Evolutionary conservation across 148 eudicot genomes (phyloP).

Genomic region (Pouteria glomerata): DNA sequence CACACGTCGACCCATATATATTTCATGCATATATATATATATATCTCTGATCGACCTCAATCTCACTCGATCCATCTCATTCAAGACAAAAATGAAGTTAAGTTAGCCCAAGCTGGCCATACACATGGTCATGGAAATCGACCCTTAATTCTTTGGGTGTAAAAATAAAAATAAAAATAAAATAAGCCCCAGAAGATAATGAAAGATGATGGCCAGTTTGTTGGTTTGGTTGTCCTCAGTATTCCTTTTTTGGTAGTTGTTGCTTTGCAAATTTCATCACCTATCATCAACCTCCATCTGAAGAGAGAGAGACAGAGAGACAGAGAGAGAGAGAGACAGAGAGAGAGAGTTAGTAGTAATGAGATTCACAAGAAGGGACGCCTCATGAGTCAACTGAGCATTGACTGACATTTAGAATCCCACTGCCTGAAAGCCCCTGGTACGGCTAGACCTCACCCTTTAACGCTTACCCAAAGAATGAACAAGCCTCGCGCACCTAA

Average conservation of each 20-base stretch:
- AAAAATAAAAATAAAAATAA: too few species aligned
- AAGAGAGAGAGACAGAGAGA: background rate
- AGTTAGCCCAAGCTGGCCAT: too few species aligned
- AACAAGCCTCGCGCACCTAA: background rate
- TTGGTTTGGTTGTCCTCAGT: background rate
- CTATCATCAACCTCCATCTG: background rate
- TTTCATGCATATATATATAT: too few species aligned
- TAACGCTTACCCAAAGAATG: background rate
- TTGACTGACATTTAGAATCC: constrained; percentile 6
- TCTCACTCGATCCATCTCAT: too few species aligned
- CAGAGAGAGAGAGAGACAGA: too few species aligned
- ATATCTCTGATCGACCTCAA: too few species aligned
- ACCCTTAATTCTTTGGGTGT: too few species aligned
- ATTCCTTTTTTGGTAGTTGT: background rate
- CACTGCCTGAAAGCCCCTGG: constrained; percentile 3
- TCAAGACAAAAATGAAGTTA: too few species aligned
- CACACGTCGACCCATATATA: too few species aligned
- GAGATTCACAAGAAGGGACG: background rate
- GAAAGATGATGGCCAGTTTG: background rate
- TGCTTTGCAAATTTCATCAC: too few species aligned
- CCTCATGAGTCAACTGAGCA: background rate
- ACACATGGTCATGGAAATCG: too few species aligned
- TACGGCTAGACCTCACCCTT: background rate
- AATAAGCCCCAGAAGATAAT: too few species aligned
- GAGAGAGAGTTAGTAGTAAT: background rate